A percentile compares a stretch with the other conserved stretches of the same genome.
phyloP scores from a whole-genome alignment of 139 green algal species.

The Coccomyxa sp. region DNA sequence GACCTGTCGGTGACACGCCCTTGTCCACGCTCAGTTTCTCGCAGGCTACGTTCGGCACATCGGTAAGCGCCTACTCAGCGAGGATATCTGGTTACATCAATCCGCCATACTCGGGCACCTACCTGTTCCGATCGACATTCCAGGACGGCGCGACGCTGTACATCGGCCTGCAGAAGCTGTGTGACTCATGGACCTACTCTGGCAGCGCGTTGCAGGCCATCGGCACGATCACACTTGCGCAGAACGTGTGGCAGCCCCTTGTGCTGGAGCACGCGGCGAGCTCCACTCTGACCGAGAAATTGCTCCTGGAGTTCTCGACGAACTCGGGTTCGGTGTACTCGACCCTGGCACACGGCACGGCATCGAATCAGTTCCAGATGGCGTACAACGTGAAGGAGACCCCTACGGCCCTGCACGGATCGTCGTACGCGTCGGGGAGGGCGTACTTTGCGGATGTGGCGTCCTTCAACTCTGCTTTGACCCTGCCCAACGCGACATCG shows the following conservation, averaged over 20 bases:
- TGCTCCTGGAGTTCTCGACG: not conserved
- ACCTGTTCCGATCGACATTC: not conserved
- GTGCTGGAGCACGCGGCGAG: not conserved
- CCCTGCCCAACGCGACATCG: not conserved
- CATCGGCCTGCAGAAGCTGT: not conserved
- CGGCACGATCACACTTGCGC: not conserved
- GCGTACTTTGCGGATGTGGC: not conserved
- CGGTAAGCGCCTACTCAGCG: not conserved
- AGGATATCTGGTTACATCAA: conserved; percentile 1
- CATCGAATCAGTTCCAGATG: conserved; percentile 1
- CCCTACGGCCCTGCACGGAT: not conserved
- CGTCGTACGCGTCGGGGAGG: not conserved
- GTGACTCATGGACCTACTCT: not conserved
- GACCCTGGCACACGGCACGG: not conserved
- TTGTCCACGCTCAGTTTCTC: not conserved
- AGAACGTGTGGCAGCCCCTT: not conserved
- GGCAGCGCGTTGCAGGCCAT: not conserved
- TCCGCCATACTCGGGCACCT: not conserved
- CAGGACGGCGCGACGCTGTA: not conserved
- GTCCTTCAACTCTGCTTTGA: conserved; percentile 1
- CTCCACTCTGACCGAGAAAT: not conserved
- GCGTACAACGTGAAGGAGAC: not conserved
- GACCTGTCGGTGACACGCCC: not conserved
- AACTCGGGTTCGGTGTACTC: not conserved
- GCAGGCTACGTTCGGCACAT: not conserved